Evolutionary conservation across 768 basidiomycete genomes (phyloP), one percentile per base, ranked within the genome.

Genomic region (Fomitopsis pulvina): DNA sequence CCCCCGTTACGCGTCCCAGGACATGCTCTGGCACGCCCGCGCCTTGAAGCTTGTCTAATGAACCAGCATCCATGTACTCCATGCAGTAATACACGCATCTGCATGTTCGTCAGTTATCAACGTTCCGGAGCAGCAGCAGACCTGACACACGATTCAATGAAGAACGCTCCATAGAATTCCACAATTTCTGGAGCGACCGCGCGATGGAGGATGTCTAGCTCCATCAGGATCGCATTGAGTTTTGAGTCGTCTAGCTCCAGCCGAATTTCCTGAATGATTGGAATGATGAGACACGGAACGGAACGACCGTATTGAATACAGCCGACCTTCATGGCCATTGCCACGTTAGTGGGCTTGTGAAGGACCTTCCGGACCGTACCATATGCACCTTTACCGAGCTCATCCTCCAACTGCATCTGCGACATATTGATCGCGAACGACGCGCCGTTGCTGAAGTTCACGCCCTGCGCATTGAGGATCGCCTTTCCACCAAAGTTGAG

Each of bases 61-160:
- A 88, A n/a, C 94, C 93, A 10, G 93, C 94, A 64, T 99, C 95
- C 96, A 99, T 99, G 70, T 85, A 91, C 73, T 99, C 96, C 94
- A 98, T 98, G 69, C 94, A 98, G 66, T 96, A 97, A 70, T 99
- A 97, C 21, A 99, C 96, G 66, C 95, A 64, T 20, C 63, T 64
- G n/a, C n/a, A n/a, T n/a, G 16, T 1, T 22, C 27, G 14, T n/a
- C n/a, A n/a, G n/a, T n/a, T n/a, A n/a, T n/a, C n/a, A n/a, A n/a
- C n/a, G n/a, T n/a, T n/a, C n/a, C n/a, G n/a, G n/a, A n/a, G n/a
- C n/a, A n/a, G n/a, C n/a, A n/a, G n/a, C n/a, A n/a, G n/a, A n/a
- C n/a, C n/a, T n/a, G n/a, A 58, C 63, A 28, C 27, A 99, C n/a
- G 91, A 91, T 64, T 99, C 96, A 68, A 96, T 93, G 68, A 96